Conservation (phyloP, 768 basidiomycete genomes). For the Strobilomyces echinocephalus region DNA sequence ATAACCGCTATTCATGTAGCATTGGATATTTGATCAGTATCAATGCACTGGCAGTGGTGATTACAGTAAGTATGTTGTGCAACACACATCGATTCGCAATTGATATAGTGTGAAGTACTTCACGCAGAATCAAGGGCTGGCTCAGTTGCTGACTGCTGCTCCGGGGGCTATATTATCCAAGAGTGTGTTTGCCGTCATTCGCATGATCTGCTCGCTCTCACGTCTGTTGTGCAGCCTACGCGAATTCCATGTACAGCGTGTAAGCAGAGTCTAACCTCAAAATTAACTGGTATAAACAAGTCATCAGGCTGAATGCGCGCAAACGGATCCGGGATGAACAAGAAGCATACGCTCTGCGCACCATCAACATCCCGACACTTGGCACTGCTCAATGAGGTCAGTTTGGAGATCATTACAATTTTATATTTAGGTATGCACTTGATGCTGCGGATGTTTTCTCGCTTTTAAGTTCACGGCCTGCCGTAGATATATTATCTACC, state of each 20-base stretch:
- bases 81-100: not conserved
- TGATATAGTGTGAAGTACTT: constrained; percentile 12
- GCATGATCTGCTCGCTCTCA: not conserved
- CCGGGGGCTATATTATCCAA: constrained; percentile 18
- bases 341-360: not conserved
- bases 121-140: not conserved
- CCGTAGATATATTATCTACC: not conserved
- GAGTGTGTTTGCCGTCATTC: constrained; percentile 5
- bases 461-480: not conserved
- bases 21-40: constrained; percentile 4
- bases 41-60: constrained; percentile 7
- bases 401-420: not conserved
- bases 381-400: constrained; percentile 7
- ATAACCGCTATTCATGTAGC: not conserved
- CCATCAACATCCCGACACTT: constrained; percentile 18
- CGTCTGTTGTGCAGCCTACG: constrained; percentile 10
- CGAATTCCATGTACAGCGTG: constrained; percentile 26
- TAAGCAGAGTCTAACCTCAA: constrained; percentile 3
- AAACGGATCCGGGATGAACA: constrained; percentile 17
- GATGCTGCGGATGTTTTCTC: not conserved
- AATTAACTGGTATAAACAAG: not conserved
- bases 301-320: constrained; percentile 15
- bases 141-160: constrained; percentile 2
- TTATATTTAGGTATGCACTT: not conserved
- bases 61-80: constrained; percentile 7